Base-by-base conservation (phyloP, 768 basidiomycete species). In the Erythrobasidium yunnanense region DNA sequence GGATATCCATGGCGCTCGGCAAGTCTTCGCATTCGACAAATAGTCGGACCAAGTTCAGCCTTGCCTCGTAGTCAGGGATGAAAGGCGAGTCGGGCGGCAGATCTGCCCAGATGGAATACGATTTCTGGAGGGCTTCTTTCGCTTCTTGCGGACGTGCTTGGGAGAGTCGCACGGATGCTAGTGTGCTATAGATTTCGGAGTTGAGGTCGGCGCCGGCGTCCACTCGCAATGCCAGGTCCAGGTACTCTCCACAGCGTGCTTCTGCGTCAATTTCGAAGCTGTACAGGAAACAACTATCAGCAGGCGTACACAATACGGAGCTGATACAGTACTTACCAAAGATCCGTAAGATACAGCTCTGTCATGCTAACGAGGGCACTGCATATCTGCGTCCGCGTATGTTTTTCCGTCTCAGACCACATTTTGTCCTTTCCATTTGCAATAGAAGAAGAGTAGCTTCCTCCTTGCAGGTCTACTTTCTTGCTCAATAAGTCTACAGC, bases 341-440 rank as follows among this genome's bases (percentile, higher is more conserved):
- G 63, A 51, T 74, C 72, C 45, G 73, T 74, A 25, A 74, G 63
- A 51, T 74, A 74, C 15, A 74, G 68, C 67, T 74, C 73, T 11
- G 73, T 74, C 73, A 74, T 74, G 5, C 73, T 70, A 30, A 74
- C 71, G 13, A 74, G 57, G 13, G 71, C 71, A 2, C 69, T 3
- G 18, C 70, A 71, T 7, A 70, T 70, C 20, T 69, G 71, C 49
- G 68, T 34, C 49, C 72, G 33, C 18, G 69, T 55, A 46, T 72
- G 70, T 0, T 58, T 62, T 67, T 72, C 71, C 34, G 72, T 68
- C 55, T 69, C 65, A 1, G 23, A 45, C 27, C 69, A 71, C 6
- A 68, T 56, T 55, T 71, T 71, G 23, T 60, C 49, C 65, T 68
- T 65, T 46, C 70, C 70, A 11, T 70, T 54, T n/a, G n/a, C n/a